phyloP scores from a whole-genome alignment of 768 basidiomycete species.

The Naganishia antarctica region DNA sequence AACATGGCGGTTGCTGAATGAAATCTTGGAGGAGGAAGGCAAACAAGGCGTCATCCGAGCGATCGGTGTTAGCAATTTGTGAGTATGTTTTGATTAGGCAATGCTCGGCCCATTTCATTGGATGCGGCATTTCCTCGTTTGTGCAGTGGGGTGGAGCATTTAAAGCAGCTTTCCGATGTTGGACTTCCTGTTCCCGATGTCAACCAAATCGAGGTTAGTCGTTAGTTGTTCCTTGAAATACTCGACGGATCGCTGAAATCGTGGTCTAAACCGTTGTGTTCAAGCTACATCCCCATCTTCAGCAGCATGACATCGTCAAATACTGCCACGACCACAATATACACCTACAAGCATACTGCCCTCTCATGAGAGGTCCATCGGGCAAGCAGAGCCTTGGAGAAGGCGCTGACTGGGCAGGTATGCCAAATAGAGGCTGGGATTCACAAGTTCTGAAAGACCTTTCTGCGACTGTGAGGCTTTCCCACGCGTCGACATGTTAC shows the following conservation, averaged over 20 bases:
- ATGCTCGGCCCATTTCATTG: no score
- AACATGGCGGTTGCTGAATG: constrained; percentile 66
- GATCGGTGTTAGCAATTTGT: constrained; percentile 75
- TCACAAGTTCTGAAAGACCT: constrained; percentile 13
- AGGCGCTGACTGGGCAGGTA: constrained; percentile 28
- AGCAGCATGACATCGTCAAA: constrained; percentile 30
- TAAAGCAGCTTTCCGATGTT: constrained; percentile 65
- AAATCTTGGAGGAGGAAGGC: constrained; percentile 52
- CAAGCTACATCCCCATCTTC: constrained; percentile 28
- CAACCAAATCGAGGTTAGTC: constrained; percentile 72
- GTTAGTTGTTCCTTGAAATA: neutral
- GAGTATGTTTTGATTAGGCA: neutral
- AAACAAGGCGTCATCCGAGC: constrained; percentile 58
- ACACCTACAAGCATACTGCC: constrained; percentile 31
- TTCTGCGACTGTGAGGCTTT: constrained; percentile 15
- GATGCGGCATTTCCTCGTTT: neutral
- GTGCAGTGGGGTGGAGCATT: constrained; percentile 57
- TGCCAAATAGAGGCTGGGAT: constrained; percentile 25
- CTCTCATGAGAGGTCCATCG: constrained; percentile 26
- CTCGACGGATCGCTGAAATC: neutral
- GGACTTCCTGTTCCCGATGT: constrained; percentile 65
- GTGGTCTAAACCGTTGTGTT: neutral
- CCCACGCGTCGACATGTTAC: neutral
- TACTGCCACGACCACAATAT: constrained; percentile 31
- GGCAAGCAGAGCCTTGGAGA: constrained; percentile 25